phyloP scores from a whole-genome alignment of 1,284 basidiomycete species.

The Wallemia hederae region DNA sequence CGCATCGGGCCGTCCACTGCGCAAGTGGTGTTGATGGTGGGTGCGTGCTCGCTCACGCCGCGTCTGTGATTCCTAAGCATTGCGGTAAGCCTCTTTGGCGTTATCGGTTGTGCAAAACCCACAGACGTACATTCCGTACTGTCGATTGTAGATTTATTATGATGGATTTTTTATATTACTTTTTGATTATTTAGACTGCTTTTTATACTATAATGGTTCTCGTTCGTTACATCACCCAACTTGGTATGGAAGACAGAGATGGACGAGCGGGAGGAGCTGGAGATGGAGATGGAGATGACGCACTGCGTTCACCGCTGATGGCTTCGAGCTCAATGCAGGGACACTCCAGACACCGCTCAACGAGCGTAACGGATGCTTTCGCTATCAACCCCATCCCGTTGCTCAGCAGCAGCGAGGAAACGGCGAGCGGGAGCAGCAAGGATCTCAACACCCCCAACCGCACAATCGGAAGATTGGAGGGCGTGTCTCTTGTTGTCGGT shows the following conservation, averaged over 20 bases:
- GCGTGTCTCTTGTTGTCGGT: not conserved
- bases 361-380: not conserved
- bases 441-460: not conserved
- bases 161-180: no score
- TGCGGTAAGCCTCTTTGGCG: not conserved
- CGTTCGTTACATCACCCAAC: no score
- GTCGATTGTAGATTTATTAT: no score
- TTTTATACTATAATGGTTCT: no score
- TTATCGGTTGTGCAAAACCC: not conserved
- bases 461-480: not conserved
- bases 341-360: not conserved
- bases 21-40: not conserved
- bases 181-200: no score
- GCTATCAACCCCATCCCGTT: not conserved
- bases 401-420: not conserved
- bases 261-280: no score
- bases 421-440: not conserved
- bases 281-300: no score
- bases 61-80: constrained; percentile 1
- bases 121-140: not conserved
- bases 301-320: not conserved
- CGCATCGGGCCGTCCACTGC: not conserved
- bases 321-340: no score
- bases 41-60: not conserved
- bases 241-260: no score